Evolutionary conservation across 2,329 filamentous ascomycete species (phyloP).

Genomic region (Byssochlamys sp.): DNA sequence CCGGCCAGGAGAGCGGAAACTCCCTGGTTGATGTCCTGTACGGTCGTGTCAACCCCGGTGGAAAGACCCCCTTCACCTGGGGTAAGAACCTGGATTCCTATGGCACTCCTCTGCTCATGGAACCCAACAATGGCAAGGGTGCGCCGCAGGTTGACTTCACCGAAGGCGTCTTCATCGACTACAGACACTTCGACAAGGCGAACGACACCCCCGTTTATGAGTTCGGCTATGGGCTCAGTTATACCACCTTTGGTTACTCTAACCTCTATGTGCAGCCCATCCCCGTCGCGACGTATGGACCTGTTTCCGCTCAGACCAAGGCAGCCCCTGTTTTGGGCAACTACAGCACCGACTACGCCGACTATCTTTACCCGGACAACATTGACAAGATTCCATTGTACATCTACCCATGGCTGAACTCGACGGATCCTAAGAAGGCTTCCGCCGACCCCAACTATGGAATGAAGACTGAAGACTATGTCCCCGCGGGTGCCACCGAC

Average conservation of each 20-base stretch:
- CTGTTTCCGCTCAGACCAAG: constrained; percentile 43
- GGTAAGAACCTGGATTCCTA: constrained; percentile 46
- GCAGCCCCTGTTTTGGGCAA: constrained; percentile 46
- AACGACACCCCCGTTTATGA: constrained; percentile 51
- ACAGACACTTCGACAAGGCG: constrained; percentile 45
- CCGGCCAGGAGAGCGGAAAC: constrained; percentile 67
- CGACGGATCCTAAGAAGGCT: constrained; percentile 44
- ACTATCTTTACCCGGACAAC: constrained; percentile 48
- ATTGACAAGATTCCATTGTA: constrained; percentile 44
- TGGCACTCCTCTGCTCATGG: constrained; percentile 47
- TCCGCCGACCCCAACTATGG: constrained; percentile 48
- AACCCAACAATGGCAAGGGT: constrained; percentile 47
- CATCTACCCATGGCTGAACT: constrained; percentile 58
- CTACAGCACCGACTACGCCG: constrained; percentile 38
- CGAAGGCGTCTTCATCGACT: constrained; percentile 53
- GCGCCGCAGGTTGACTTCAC: constrained; percentile 52
- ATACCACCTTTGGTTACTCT: constrained; percentile 56
- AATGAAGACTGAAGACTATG: constrained; percentile 37
- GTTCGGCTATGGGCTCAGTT: constrained; percentile 53
- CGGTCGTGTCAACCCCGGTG: constrained; percentile 54
- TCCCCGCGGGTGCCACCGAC: constrained; percentile 44
- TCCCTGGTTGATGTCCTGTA: constrained; percentile 65
- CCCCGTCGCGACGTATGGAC: constrained; percentile 41
- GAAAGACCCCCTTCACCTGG: constrained; percentile 54
- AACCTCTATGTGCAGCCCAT: constrained; percentile 42